Percentiles rank a stretch among this genome's conserved stretches.
Evolutionary conservation across 495 filamentous ascomycete genomes (phyloP).

Genomic region (Elasticomyces elasticus): DNA sequence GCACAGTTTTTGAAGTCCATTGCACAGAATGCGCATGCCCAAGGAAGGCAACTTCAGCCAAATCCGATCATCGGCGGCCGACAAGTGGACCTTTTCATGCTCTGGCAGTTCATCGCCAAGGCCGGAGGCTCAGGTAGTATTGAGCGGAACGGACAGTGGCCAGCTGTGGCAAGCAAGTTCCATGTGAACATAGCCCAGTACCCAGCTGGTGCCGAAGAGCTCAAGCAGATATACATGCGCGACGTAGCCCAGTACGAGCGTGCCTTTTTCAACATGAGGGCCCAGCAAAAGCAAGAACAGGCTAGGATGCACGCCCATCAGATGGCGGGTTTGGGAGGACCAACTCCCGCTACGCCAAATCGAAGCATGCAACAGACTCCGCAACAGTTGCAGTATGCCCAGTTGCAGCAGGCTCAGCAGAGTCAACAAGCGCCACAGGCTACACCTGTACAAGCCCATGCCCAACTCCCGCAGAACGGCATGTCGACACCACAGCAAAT

Average conservation of each 20-base stretch:
- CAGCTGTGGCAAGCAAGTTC: conserved; percentile 54
- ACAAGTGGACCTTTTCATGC: conserved; percentile 56
- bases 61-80: conserved; percentile 63
- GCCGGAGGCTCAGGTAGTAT: conserved; percentile 71
- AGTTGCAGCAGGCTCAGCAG: conserved; percentile 22
- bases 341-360: conserved; percentile 36
- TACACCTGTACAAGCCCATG: conserved; percentile 20
- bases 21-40: conserved; percentile 57
- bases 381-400: conserved; percentile 13
- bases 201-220: conserved; percentile 53
- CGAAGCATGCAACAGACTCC: conserved; percentile 39
- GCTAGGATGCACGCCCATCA: conserved; percentile 37
- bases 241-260: conserved; percentile 30
- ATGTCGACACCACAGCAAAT: conserved; percentile 24
- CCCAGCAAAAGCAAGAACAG: conserved; percentile 39
- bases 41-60: conserved; percentile 56
- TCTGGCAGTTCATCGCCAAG: conserved; percentile 67
- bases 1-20: conserved; percentile 70
- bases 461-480: conserved; percentile 27
- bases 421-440: conserved; percentile 29
- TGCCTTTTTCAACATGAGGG: conserved; percentile 4
- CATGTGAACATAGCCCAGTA: conserved; percentile 57
- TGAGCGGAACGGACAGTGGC: conserved; percentile 58
- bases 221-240: conserved; percentile 59
- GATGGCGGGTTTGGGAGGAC: conserved; percentile 28